phyloP scores from a whole-genome alignment of 225 moss, liverwort and hornwort genomes.

The Polytrichum formosum region DNA sequence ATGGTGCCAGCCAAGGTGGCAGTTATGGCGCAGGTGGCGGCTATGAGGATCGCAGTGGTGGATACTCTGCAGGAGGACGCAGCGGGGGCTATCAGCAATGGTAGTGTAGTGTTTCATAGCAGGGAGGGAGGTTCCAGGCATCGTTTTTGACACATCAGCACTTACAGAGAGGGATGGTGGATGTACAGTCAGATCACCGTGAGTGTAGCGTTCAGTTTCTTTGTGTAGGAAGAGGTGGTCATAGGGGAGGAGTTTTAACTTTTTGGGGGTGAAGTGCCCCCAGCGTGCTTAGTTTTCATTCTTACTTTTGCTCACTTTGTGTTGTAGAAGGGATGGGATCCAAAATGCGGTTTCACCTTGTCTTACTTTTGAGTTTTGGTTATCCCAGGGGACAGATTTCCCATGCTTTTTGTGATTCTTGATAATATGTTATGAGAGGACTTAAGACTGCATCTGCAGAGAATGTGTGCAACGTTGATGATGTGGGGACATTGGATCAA shows the following conservation, averaged over 20 bases:
- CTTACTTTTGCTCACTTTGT: conserved; percentile 36
- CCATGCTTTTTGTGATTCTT: conserved; percentile 6
- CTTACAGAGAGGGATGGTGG: conserved; percentile 42
- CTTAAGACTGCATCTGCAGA: background rate
- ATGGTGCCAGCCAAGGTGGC: conserved; percentile 59
- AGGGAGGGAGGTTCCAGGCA: conserved; percentile 35
- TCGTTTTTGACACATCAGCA: conserved; percentile 55
- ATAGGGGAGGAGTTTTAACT: conserved; percentile 26
- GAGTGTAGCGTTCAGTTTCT: conserved; percentile 45
- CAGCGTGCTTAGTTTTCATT: conserved; percentile 32
- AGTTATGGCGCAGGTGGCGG: conserved; percentile 58
- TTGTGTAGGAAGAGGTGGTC: conserved; percentile 46
- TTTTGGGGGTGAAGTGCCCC: conserved; percentile 18
- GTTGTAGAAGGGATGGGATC: conserved; percentile 31
- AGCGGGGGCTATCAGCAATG: conserved; percentile 26
- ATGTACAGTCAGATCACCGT: conserved; percentile 51
- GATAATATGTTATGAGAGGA: conserved; percentile 21
- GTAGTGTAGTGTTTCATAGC: conserved; percentile 32
- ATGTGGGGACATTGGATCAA: no score
- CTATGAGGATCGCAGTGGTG: conserved; percentile 64
- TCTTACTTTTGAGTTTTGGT: conserved; percentile 42
- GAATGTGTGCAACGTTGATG: background rate
- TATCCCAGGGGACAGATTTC: conserved; percentile 10
- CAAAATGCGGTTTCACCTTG: conserved; percentile 20
- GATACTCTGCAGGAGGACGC: conserved; percentile 31